Evolutionary conservation across 768 basidiomycete species (phyloP).

Genomic region (Pleurotus citrinopileatus): DNA sequence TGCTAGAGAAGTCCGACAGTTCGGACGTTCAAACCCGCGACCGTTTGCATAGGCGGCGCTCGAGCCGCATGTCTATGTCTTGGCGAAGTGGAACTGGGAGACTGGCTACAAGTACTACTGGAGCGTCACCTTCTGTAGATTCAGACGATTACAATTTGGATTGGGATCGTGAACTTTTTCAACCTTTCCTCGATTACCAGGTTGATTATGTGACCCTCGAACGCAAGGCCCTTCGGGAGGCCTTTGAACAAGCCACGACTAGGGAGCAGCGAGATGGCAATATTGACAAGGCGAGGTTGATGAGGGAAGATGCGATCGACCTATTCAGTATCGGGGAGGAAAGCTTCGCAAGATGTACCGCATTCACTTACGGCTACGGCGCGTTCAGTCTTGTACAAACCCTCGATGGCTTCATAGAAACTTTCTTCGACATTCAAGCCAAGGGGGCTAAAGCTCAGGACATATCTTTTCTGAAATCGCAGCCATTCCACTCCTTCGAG

Average conservation of each 20-base stretch:
- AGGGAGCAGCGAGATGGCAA: slow-evolving; percentile 38
- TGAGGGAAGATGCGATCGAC: slow-evolving; percentile 75
- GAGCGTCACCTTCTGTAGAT: slow-evolving; percentile 18
- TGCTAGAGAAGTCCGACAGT: slow-evolving; percentile 18
- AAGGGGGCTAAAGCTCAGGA: slow-evolving; percentile 43
- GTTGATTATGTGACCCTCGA: slow-evolving; percentile 82
- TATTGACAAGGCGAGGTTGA: slow-evolving; percentile 54
- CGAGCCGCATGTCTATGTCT: slow-evolving; percentile 65
- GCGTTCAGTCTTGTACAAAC: slow-evolving; percentile 69
- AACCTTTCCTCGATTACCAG: slow-evolving; percentile 92
- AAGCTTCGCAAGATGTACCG: slow-evolving; percentile 67
- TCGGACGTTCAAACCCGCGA: slow-evolving; percentile 11
- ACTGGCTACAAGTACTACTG: slow-evolving; percentile 21
- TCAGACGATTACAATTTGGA: slow-evolving; percentile 40
- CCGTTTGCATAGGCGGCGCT: slow-evolving; percentile 46
- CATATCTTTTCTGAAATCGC: slow-evolving; percentile 20
- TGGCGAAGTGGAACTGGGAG: slow-evolving; percentile 43
- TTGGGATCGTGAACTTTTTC: slow-evolving; percentile 93
- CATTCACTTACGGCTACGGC: slow-evolving; percentile 91
- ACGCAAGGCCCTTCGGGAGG: slow-evolving; percentile 60
- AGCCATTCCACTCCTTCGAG: slow-evolving; percentile 36
- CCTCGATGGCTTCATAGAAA: slow-evolving; percentile 66
- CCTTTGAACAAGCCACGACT: slow-evolving; percentile 46
- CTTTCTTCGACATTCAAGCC: slow-evolving; percentile 68
- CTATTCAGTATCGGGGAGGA: slow-evolving; percentile 80